These are phyloP conservation scores for Naganishia sp. DNA, from an alignment of 1,284 basidiomycete species.

Conservation along the genomic window DNA sequence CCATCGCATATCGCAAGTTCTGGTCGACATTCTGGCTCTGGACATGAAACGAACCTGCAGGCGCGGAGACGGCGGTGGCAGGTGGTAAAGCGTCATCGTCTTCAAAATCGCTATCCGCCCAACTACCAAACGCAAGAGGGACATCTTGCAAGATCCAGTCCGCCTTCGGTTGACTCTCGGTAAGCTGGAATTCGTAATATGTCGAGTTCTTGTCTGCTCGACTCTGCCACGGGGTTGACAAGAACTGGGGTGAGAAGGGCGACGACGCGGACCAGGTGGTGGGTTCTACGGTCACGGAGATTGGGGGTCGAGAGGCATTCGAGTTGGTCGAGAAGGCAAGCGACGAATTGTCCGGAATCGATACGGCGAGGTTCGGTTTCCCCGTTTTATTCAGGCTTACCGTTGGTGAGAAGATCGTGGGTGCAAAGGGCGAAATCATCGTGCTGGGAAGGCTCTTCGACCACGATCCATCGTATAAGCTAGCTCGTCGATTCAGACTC, in stretches of 20 bases:
- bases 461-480: constrained; percentile 22
- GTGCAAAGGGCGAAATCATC: constrained; percentile 22
- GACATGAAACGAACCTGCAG: background rate
- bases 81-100: constrained; percentile 6
- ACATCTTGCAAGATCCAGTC: constrained; percentile 3
- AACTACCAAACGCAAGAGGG: background rate
- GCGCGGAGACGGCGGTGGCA: constrained; percentile 15
- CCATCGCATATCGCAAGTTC: constrained; percentile 6
- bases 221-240: background rate
- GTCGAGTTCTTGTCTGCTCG: background rate
- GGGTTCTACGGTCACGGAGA: constrained; percentile 4
- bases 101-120: constrained; percentile 10
- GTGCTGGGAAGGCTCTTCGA: constrained; percentile 22
- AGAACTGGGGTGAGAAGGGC: background rate
- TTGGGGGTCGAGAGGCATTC: background rate
- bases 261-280: constrained; percentile 16
- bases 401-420: constrained; percentile 21
- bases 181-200: background rate
- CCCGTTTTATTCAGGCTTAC: constrained; percentile 4
- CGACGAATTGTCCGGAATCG: background rate
- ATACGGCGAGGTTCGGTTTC: constrained; percentile 18
- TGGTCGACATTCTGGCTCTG: background rate
- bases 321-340: constrained; percentile 2
- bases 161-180: background rate
- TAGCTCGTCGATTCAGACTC: constrained; percentile 21